phyloP scores from a whole-genome alignment of 768 basidiomycete species.

The Mycena haematopus region DNA sequence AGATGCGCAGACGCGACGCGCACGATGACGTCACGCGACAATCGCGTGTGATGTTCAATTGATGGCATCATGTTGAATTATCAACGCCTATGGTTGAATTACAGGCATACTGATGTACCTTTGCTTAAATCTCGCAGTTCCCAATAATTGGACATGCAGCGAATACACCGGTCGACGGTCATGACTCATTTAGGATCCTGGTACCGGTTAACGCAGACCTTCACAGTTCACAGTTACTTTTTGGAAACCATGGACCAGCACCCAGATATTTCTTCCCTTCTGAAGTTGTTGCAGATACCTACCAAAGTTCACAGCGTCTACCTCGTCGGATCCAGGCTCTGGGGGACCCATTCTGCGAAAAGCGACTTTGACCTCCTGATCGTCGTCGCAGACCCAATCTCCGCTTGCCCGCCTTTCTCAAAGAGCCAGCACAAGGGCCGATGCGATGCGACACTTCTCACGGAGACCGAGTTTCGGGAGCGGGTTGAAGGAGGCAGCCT shows the following conservation, averaged over 20 bases:
- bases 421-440: conserved; percentile 35
- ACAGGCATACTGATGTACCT: too few species aligned
- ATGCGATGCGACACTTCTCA: conserved; percentile 34
- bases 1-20: background rate
- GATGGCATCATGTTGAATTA: background rate
- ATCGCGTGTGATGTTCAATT: conserved; percentile 1
- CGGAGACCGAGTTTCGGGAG: conserved; percentile 27
- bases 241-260: background rate
- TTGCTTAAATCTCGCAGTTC: too few species aligned
- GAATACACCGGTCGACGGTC: too few species aligned
- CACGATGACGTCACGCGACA: conserved; percentile 19
- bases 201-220: background rate
- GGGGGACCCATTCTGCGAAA: conserved; percentile 31
- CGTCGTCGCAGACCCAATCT: conserved; percentile 18
- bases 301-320: conserved; percentile 24
- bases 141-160: too few species aligned
- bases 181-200: conserved; percentile 7
- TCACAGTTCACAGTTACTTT: background rate
- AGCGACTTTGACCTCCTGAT: conserved; percentile 34
- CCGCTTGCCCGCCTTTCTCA: background rate
- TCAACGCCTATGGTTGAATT: too few species aligned
- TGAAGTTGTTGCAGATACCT: conserved; percentile 15
- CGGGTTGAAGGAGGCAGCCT: conserved; percentile 30
- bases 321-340: conserved; percentile 32
- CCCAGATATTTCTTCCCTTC: background rate